phyloP scores from a whole-genome alignment of 345 rosid genomes.

The Diplotaxis tenuifolia region DNA sequence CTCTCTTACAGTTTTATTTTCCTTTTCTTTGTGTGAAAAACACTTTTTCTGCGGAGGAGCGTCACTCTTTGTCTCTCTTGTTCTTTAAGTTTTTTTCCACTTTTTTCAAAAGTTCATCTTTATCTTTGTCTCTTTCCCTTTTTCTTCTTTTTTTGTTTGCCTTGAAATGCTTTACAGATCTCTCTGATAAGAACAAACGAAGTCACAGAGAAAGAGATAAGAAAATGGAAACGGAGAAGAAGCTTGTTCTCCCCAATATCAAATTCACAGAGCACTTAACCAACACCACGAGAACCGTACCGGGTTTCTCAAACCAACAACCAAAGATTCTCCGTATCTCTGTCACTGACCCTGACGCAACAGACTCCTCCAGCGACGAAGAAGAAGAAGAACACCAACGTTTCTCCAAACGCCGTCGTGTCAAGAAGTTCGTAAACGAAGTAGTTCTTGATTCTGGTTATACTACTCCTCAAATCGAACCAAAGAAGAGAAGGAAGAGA shows the following conservation, averaged over 20 bases:
- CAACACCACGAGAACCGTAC: slow-evolving; percentile 36
- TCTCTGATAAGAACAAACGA: slow-evolving; percentile 18
- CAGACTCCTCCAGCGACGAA: slow-evolving; percentile 95
- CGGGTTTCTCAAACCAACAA: background rate
- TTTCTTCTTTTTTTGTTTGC: slow-evolving; percentile 9
- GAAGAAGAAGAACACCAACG: slow-evolving; percentile 28
- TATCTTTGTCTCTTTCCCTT: slow-evolving; percentile 38
- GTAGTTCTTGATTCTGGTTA: slow-evolving; percentile 45
- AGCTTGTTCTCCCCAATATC: slow-evolving; percentile 5
- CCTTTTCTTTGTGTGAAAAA: no score
- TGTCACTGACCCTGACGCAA: slow-evolving; percentile 78
- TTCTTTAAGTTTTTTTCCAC: slow-evolving; percentile 26
- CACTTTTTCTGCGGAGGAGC: slow-evolving; percentile 9
- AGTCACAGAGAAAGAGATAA: background rate
- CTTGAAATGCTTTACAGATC: slow-evolving; percentile 40
- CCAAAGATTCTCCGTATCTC: slow-evolving; percentile 65
- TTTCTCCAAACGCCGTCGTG: slow-evolving; percentile 36
- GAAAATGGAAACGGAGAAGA: slow-evolving; percentile 37
- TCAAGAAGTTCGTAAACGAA: slow-evolving; percentile 72
- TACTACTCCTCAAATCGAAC: background rate
- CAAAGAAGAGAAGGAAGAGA: slow-evolving; percentile 11
- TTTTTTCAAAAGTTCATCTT: slow-evolving; percentile 5
- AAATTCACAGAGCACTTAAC: slow-evolving; percentile 59
- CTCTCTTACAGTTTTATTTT: no score
- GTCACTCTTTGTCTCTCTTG: slow-evolving; percentile 22